Base-by-base conservation (phyloP, 192 early-diverging fungal genomes). In the Backusella sp. region DNA sequence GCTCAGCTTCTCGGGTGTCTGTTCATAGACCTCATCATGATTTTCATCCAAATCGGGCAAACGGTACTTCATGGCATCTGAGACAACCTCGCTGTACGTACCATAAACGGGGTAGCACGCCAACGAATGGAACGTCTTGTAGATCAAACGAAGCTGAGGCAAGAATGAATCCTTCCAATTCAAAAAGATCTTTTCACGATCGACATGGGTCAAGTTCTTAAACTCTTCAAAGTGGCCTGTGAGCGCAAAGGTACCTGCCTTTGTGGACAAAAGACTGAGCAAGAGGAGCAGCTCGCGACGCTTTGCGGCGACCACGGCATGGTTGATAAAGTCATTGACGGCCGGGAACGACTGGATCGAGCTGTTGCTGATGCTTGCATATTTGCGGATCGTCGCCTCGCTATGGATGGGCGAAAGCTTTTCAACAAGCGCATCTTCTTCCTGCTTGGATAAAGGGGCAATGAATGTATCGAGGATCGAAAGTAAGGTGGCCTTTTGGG, bases 391-490 rank as follows among this genome's bases (percentile, higher is more conserved):
- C 52, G 69, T 75, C 6, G 80, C 79, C 21, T 76, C 36, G 11
- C 82, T 56, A 15, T 82, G 78, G 59, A 69, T 71, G 4, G 21
- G 5, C 15, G 41, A 6, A 1, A 71, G 42, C 12, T 71, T 71
- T 19, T 42, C 0, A 8, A 71, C 70, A 26, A 71, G 44, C 32
- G 77, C 59, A 35, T 84, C 79, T 32, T 80, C 72, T 28, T 86
- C 83, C 37, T 76, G 44, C 6, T 70, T 73, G 6, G 41, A 44
- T 6, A 91, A 73, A 42, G 82, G 79, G 1, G 84, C 79, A 30
- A 89, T 76, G 53, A 89, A 78, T 26, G 86, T 87, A 70, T 87
- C 85, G 66, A 82, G 73, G 44, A 91, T 80, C 34, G 88, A 83
- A 15, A 73, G 12, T n/a, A 85, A 62, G 8, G 83, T 83, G 34